A percentile compares a stretch with the other conserved stretches of the same genome.
Conservation (phyloP, 108 stramenopile species). For the Craspedostauros australis region DNA sequence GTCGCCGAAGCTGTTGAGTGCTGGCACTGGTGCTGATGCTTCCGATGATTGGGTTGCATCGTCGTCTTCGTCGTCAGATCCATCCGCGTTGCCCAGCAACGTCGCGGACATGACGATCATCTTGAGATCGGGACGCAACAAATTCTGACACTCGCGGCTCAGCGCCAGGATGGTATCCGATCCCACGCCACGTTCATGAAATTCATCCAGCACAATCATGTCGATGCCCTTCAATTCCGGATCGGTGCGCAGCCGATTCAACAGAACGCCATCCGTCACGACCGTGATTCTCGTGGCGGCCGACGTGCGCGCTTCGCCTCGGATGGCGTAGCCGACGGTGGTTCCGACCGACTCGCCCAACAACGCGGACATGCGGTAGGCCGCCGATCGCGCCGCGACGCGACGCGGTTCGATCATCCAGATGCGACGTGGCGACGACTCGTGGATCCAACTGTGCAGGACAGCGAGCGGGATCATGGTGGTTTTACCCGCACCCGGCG, state of each 20-base stretch:
- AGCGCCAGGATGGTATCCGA: slow-evolving; percentile 55
- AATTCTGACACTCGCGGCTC: slow-evolving; percentile 41
- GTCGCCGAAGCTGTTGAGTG: slow-evolving; percentile 5
- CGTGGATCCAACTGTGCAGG: neutral
- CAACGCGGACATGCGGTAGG: slow-evolving; percentile 45
- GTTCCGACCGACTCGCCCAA: slow-evolving; percentile 22
- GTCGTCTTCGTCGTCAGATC: slow-evolving; percentile 5
- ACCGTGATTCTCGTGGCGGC: slow-evolving; percentile 30
- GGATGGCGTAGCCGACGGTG: slow-evolving; percentile 49
- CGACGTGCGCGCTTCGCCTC: slow-evolving; percentile 40
- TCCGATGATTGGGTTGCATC: neutral
- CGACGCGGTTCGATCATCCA: slow-evolving; percentile 55
- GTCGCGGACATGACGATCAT: slow-evolving; percentile 70
- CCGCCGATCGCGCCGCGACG: slow-evolving; percentile 60
- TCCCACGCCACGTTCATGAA: slow-evolving; percentile 67
- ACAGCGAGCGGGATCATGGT: slow-evolving; percentile 47
- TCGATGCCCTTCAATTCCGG: slow-evolving; percentile 37
- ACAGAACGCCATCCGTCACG: slow-evolving; percentile 59
- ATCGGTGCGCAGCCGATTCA: slow-evolving; percentile 40
- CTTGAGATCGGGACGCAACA: slow-evolving; percentile 27
- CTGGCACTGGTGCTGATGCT: slow-evolving; percentile 1
- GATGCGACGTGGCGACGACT: slow-evolving; percentile 6
- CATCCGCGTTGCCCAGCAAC: slow-evolving; percentile 29
- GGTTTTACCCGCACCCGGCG: slow-evolving; percentile 69
- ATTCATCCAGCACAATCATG: slow-evolving; percentile 57